These are phyloP conservation scores for Cordyceps cicadae DNA, from an alignment of 2,329 filamentous ascomycete genomes.

Conservation along the genomic window DNA sequence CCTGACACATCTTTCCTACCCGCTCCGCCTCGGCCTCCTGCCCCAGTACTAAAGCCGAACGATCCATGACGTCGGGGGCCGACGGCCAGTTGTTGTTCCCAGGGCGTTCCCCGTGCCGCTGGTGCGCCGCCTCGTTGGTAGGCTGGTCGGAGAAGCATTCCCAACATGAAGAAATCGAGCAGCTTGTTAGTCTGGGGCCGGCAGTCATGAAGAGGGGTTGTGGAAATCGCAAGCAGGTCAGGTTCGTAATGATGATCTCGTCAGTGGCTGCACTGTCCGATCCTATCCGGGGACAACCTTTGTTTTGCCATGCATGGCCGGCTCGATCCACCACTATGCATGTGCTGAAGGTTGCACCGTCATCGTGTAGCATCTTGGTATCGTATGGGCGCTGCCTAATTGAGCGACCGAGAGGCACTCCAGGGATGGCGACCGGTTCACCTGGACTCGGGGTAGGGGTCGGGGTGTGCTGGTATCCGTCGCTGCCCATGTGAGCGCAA, in stretches of 20 bases:
- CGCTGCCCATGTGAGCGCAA: neutral
- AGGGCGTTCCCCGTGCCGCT: neutral
- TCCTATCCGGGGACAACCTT: neutral
- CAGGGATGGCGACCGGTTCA: neutral
- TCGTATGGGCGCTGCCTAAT: slow-evolving; percentile 4
- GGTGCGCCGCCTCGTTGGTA: slow-evolving; percentile 1
- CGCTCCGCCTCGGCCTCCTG: too few relatives aligned
- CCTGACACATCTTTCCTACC: too few relatives aligned
- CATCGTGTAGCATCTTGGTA: neutral
- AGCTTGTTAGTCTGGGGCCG: neutral
- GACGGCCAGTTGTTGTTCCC: neutral
- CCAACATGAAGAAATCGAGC: neutral
- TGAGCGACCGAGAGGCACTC: neutral
- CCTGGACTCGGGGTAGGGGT: too few relatives aligned
- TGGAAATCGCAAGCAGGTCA: neutral
- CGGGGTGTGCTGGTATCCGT: neutral
- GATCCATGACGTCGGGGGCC: neutral
- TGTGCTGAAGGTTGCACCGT: neutral
- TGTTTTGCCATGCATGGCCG: neutral
- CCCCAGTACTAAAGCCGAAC: too few relatives aligned
- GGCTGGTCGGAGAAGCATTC: neutral
- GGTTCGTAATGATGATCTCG: neutral
- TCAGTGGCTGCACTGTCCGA: neutral
- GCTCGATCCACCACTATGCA: neutral
- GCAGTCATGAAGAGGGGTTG: neutral